These are phyloP conservation scores for Phytophthora vignae DNA, from an alignment of 352 stramenopile species.

Conservation along the genomic window DNA sequence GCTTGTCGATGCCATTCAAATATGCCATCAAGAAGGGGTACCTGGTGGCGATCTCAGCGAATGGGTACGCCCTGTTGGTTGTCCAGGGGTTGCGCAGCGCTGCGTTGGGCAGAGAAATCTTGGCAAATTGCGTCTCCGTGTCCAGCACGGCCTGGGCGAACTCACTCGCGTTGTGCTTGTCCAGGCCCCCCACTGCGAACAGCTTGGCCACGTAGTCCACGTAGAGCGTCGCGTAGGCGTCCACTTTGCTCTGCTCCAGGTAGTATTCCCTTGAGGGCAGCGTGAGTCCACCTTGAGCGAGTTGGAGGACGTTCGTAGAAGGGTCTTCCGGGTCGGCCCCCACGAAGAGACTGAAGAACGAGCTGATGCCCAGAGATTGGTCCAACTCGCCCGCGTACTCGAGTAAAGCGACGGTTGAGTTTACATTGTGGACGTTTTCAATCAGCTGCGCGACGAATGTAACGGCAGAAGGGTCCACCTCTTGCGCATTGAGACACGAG, in stretches of 20 bases:
- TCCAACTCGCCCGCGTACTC: conserved; percentile 52
- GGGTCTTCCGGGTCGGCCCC: conserved; percentile 57
- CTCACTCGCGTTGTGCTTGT: conserved; percentile 47
- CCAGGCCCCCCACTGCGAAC: conserved; percentile 48
- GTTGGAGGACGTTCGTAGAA: conserved; percentile 50
- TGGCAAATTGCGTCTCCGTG: conserved; percentile 83
- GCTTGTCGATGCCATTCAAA: conserved; percentile 54
- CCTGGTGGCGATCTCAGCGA: conserved; percentile 59
- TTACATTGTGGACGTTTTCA: conserved; percentile 44
- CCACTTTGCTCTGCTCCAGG: conserved; percentile 48
- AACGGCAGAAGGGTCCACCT: conserved; percentile 51
- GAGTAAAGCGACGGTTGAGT: conserved; percentile 53
- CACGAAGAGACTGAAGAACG: conserved; percentile 63
- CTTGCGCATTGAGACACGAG: conserved; percentile 55
- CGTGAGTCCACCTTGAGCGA: conserved; percentile 66
- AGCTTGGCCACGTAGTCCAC: conserved; percentile 57
- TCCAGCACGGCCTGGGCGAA: conserved; percentile 54
- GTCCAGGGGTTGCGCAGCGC: conserved; percentile 85
- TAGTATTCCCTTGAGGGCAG: conserved; percentile 77
- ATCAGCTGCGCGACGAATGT: conserved; percentile 50
- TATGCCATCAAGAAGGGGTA: conserved; percentile 66
- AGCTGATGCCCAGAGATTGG: conserved; percentile 51
- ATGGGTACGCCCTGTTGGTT: conserved; percentile 89
- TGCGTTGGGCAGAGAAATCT: conserved; percentile 87
- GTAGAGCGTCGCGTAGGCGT: conserved; percentile 52